Percentiles rank a stretch among this genome's conserved stretches.
These are phyloP conservation scores for Alternaria consortialis DNA, from an alignment of 2,329 filamentous ascomycete species.

Conservation along the genomic window DNA sequence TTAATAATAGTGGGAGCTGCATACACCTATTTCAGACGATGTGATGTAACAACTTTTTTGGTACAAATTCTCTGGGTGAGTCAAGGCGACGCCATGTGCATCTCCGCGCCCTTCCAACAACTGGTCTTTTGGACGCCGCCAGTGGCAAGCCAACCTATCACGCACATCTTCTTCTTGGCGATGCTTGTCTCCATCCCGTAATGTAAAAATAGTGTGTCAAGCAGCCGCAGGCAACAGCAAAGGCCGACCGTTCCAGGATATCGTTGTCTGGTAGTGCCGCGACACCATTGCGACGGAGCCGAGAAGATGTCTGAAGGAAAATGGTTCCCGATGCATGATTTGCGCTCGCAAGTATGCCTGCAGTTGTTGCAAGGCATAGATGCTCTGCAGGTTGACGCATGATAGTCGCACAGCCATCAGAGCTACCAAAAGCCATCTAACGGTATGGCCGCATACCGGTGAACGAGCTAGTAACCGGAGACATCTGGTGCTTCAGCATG, in stretches of 20 bases:
- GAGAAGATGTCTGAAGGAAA: not conserved
- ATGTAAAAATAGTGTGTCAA: slow-evolving; percentile 41
- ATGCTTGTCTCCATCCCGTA: slow-evolving; percentile 36
- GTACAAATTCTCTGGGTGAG: slow-evolving; percentile 8
- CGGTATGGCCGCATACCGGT: slow-evolving; percentile 41
- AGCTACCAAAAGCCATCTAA: slow-evolving; percentile 20
- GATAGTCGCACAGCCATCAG: slow-evolving; percentile 32
- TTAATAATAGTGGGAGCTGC: not conserved
- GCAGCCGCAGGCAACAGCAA: slow-evolving; percentile 22
- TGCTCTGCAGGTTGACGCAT: slow-evolving; percentile 32
- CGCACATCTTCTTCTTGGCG: slow-evolving; percentile 31
- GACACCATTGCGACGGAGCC: slow-evolving; percentile 6
- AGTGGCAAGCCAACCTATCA: slow-evolving; percentile 24
- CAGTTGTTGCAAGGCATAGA: slow-evolving; percentile 28
- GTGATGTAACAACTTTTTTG: slow-evolving; percentile 9
- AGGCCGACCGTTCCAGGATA: slow-evolving; percentile 29
- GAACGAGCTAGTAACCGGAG: slow-evolving; percentile 25
- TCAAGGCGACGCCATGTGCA: slow-evolving; percentile 25
- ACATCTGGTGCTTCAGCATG: slow-evolving; percentile 19
- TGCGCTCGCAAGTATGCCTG: slow-evolving; percentile 35
- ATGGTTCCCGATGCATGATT: not conserved
- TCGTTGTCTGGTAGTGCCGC: slow-evolving; percentile 23
- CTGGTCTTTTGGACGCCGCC: slow-evolving; percentile 20
- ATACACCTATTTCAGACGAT: no score
- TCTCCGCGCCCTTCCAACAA: slow-evolving; percentile 23